Base-by-base conservation (phyloP, 1,139 yeast genomes). In the Geotrichum bryndzae region DNA sequence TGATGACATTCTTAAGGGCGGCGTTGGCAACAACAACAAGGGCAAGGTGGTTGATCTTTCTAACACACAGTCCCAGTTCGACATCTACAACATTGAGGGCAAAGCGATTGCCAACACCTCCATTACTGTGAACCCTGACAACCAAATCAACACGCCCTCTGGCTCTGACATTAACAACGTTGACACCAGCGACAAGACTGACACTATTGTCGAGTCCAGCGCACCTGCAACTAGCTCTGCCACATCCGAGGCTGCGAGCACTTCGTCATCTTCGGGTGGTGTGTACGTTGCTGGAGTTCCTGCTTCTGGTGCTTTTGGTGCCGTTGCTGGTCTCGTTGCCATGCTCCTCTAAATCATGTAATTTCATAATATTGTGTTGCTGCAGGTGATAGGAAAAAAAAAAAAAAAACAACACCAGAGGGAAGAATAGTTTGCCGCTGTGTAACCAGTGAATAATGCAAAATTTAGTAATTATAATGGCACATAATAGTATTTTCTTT, bases 51-150 rank as follows among this genome's bases (percentile, higher is more conserved):
- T 84, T 62, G 72, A 72, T 46, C 71, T 82, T 54, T 69, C 73
- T 57, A 70, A 74, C 8, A 76, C 75, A 60, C 73, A 76, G 38
- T 73, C 84, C 23, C 77, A 77, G 54, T 81, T 77, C 70, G 72
- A 77, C 10, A 75, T 84, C 56, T 74, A 77, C 66, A 87, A 87
- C 67, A 73, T 77, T 51, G 78, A 78, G 46, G 85, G 84, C 60
- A 80, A 84, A 33, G 72, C 73, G 59, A 81, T 90, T 59, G 70
- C 75, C 48, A 83, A 84, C 51, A 83, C 90, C 22, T 58, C 62
- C 31, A 66, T 74, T 56, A 62, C 62, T 18, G 64, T 73, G 31
- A 66, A 66, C 33, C 51, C 66, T 48, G 65, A 69, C 53, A 65
- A 70, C 58, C 64, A 68, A 60, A 66, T 70, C 64, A 70, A 69